These are phyloP conservation scores for Pleurostoma richardsiae DNA, from an alignment of 2,329 filamentous ascomycete genomes.

Conservation along the genomic window DNA sequence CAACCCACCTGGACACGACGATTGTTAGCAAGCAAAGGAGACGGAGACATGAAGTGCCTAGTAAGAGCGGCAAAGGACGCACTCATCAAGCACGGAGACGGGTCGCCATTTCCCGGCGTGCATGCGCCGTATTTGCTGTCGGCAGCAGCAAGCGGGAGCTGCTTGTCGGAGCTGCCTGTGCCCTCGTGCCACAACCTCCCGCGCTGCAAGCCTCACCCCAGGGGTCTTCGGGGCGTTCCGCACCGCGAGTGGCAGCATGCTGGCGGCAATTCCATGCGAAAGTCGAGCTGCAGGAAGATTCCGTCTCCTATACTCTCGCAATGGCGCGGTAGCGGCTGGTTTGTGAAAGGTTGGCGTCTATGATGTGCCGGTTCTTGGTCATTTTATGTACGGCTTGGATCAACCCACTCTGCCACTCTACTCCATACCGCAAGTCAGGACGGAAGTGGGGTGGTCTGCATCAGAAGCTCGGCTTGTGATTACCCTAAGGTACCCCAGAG, in stretches of 20 bases:
- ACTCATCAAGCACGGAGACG: slow-evolving; percentile 62
- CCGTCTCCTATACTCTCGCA: too few relatives aligned
- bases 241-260: slow-evolving; percentile 41
- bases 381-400: too few relatives aligned
- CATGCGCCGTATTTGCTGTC: slow-evolving; percentile 16
- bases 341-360: too few relatives aligned
- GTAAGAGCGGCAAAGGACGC: slow-evolving; percentile 18
- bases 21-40: neutral
- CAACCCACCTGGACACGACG: slow-evolving; percentile 68
- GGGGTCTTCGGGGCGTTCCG: slow-evolving; percentile 34
- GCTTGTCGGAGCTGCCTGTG: slow-evolving; percentile 6
- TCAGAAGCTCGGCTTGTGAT: too few relatives aligned
- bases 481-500: too few relatives aligned
- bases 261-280: slow-evolving; percentile 9
- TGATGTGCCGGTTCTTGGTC: too few relatives aligned
- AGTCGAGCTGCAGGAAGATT: too few relatives aligned
- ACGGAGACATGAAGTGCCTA: neutral
- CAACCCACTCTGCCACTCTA: too few relatives aligned
- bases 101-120: slow-evolving; percentile 52
- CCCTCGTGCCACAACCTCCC: neutral
- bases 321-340: too few relatives aligned
- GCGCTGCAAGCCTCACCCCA: slow-evolving; percentile 2
- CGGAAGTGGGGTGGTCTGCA: neutral
- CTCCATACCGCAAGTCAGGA: neutral
- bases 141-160: neutral